Percentiles rank a stretch among this genome's conserved stretches.
phyloP scores from a whole-genome alignment of 768 basidiomycete genomes.

The Pleurotus salmoneostramineus region DNA sequence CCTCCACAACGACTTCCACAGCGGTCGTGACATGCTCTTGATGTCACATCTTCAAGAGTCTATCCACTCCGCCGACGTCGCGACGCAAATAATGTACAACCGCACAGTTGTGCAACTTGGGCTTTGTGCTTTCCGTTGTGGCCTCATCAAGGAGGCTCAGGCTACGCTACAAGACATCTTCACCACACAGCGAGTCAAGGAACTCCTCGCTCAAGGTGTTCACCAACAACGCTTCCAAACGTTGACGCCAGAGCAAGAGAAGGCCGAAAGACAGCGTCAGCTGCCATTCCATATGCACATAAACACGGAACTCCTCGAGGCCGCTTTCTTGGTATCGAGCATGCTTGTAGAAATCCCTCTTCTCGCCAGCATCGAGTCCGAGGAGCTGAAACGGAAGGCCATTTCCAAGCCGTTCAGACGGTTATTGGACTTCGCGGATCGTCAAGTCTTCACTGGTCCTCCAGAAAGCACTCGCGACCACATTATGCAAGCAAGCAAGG shows the following conservation, averaged over 20 bases:
- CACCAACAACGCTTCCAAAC: constrained; percentile 89
- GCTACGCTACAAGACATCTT: constrained; percentile 93
- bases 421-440: constrained; percentile 92
- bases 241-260: constrained; percentile 92
- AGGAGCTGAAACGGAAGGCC: constrained; percentile 88
- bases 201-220: constrained; percentile 93
- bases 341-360: constrained; percentile 98
- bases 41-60: constrained; percentile 99
- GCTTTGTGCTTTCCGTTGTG: constrained; percentile 93
- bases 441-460: constrained; percentile 96
- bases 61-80: constrained; percentile 93
- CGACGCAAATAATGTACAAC: constrained; percentile 97
- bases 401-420: constrained; percentile 97
- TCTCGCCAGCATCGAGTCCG: constrained; percentile 89
- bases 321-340: constrained; percentile 95
- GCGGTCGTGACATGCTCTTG: constrained; percentile 94
- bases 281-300: constrained; percentile 99
- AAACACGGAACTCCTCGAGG: constrained; percentile 96
- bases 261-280: constrained; percentile 91
- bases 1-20: constrained; percentile 93
- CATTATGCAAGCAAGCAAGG: constrained; percentile 98
- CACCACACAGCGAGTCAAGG: constrained; percentile 94
- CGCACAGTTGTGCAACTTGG: constrained; percentile 96
- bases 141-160: constrained; percentile 92
- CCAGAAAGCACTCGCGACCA: constrained; percentile 99